Base-by-base conservation (phyloP, 148 eudicot genomes). In the Amaranthus cruentus region DNA sequence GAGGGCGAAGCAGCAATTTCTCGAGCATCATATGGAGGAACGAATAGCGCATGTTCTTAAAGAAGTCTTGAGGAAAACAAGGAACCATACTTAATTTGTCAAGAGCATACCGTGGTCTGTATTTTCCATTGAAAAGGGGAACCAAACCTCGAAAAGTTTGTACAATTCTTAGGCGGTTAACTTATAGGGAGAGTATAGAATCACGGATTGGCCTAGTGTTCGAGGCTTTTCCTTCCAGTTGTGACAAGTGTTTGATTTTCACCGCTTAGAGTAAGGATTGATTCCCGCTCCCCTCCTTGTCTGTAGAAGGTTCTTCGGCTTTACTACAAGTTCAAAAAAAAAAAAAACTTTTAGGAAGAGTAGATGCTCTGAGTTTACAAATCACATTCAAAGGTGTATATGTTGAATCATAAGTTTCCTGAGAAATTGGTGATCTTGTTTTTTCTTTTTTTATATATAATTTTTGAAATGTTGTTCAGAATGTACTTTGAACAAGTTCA, bases 21-120 rank as follows among this genome's bases (percentile, higher is more conserved):
- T 95, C 2, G 99, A 95, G 77, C 86, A 76, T 65, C 97, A 95
- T 71, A 95, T 95, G 99, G 85, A 92, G 12, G 85, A 84, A 48
- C 84, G 97, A 74, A 95, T 95, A 75, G 89, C 96, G 18, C 69
- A 59, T 57, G 99, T 95, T 53, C 84, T 95, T 21, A 95, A 92
- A 73, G 88, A 92, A 57, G 90, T 92, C 4, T 77, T 92, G 76
- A 85, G 78, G 71, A 87, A 86, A 77, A 83, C 96, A 44, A 88
- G 90, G 83, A 75, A 71, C 71, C 81, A 70, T 66, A 43, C 66
- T 72, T 80, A 73, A 76, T 68, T 75, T 69, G 64, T 50, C 70
- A 8, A 50, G 42, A 52, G 15, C 46, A 63, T 38, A 76, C 13
- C 49, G 6, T 59, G 76, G 38, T 59, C 55, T 66, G 42, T 51